Evolutionary conservation across 2,329 filamentous ascomycete species (phyloP), one percentile per base, ranked within the genome.

Genomic region (Colletotrichum sp.): DNA sequence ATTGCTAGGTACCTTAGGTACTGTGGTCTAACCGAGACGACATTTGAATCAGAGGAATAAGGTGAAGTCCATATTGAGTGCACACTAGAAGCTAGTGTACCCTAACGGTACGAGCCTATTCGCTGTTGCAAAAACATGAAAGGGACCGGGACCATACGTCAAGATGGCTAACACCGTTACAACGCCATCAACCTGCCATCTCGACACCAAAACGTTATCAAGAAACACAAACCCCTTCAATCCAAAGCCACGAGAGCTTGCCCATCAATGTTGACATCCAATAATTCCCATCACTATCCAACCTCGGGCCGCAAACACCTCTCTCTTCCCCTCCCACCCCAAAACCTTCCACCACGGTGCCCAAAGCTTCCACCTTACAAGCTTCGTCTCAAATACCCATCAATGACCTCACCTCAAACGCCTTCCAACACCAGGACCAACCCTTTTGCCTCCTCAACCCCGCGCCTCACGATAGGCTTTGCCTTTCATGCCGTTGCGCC

Each of bases 381-480:
- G 2, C 32, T 44, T 64, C 32, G 62, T 44, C 62, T 36, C 22
- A 25, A 30, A 59, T 63, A 8, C 16, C 34, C 13, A 36, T n/a
- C 22, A 44, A 64, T 64, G 62, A 64, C 62, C 34, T 64, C 62
- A 64, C 34, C 27, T 36, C 62, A 44, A 64, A 64, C 32, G 44
- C 44, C 44, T 0, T 22, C n/a, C n/a, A 52, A 8, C 34, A 64
- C 62, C n/a, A 64, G 34, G 34, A 6, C 16, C n/a, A 39, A 36
- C 22, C 62, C 62, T 9, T 44, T 64, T 64, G 25, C 8, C 22
- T n/a, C 15, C 22, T 1, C 11, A 30, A 30, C 67, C 55, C 29
- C 39, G 39, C 39, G 39, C 39, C 57, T 61, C 44, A 16, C 67
- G 39, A 71, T 61, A 74, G 66, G 49, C 59, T 74, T 74, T 74